Evolutionary conservation across 2,329 filamentous ascomycete genomes (phyloP).

Genomic region (Fusarium sp.): DNA sequence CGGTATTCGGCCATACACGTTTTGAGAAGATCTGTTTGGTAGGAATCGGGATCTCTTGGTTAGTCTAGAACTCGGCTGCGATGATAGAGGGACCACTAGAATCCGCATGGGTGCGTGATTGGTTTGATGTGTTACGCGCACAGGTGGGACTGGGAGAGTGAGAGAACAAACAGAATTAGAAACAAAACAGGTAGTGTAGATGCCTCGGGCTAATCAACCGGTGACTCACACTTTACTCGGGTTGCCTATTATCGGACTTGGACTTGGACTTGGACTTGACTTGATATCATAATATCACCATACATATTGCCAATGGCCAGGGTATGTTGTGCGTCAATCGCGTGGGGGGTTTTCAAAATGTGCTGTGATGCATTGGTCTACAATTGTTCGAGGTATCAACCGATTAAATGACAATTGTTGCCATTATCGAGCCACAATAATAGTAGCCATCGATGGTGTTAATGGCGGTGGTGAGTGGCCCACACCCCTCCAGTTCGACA

Average conservation of each 20-base stretch:
- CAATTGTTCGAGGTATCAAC: constrained; percentile 1
- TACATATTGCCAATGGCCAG: not conserved
- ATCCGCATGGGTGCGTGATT: constrained; percentile 33
- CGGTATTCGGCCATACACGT: constrained; percentile 24
- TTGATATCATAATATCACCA: not conserved
- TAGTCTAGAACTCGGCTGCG: constrained; percentile 39
- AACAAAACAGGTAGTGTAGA: not conserved
- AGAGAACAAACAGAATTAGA: constrained; percentile 23
- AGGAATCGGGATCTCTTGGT: constrained; percentile 2
- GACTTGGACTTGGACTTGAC: constrained; percentile 1
- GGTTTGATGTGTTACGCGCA: constrained; percentile 33
- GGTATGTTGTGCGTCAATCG: constrained; percentile 18
- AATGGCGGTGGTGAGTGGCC: constrained; percentile 3
- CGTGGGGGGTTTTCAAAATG: constrained; percentile 21
- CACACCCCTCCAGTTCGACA: constrained; percentile 34
- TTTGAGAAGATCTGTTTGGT: constrained; percentile 23
- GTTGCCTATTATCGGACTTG: constrained; percentile 21
- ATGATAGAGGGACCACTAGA: constrained; percentile 32
- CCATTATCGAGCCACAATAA: constrained; percentile 10
- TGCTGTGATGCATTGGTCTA: constrained; percentile 6
- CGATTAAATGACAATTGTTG: constrained; percentile 8
- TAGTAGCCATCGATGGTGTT: not conserved
- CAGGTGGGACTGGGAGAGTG: constrained; percentile 20
- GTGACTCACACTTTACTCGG: constrained; percentile 31
- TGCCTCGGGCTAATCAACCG: constrained; percentile 14